Evolutionary conservation across 2,329 filamentous ascomycete species (phyloP).

Genomic region (Didymella exigua): DNA sequence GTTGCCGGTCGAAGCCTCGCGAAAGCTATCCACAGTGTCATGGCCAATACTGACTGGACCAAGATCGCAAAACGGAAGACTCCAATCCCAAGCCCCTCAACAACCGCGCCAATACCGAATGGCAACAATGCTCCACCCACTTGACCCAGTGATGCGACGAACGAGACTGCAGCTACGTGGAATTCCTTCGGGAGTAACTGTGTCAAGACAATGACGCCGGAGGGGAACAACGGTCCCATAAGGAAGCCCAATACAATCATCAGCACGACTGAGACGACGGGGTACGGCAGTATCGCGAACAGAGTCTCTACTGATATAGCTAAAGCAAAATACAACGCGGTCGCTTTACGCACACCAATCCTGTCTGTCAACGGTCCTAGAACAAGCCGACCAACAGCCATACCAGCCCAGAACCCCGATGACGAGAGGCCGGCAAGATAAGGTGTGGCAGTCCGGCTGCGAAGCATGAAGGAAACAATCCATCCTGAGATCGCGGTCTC

Average conservation of each 20-base stretch:
- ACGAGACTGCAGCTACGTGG: slow-evolving; percentile 53
- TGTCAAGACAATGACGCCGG: slow-evolving; percentile 49
- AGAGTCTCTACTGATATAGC: slow-evolving; percentile 27
- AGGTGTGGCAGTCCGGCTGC: slow-evolving; percentile 46
- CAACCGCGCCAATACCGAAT: slow-evolving; percentile 52
- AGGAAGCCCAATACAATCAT: slow-evolving; percentile 48
- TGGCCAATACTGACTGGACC: slow-evolving; percentile 25
- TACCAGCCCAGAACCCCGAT: slow-evolving; percentile 54
- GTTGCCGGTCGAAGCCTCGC: slow-evolving; percentile 7
- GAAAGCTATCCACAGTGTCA: slow-evolving; percentile 34
- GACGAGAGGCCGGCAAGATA: slow-evolving; percentile 51
- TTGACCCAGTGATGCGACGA: slow-evolving; percentile 53
- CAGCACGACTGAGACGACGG: slow-evolving; percentile 36
- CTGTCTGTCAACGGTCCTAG: slow-evolving; percentile 37
- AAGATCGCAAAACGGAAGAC: slow-evolving; percentile 46
- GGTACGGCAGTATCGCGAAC: slow-evolving; percentile 26
- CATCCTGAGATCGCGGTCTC: slow-evolving; percentile 55
- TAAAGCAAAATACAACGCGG: slow-evolving; percentile 29
- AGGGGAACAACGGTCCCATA: slow-evolving; percentile 53
- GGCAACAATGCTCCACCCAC: slow-evolving; percentile 53
- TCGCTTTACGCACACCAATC: slow-evolving; percentile 36
- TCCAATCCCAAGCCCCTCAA: slow-evolving; percentile 48
- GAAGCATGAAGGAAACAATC: slow-evolving; percentile 55
- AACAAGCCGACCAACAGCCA: slow-evolving; percentile 49
- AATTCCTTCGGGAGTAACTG: slow-evolving; percentile 47